Percentiles rank a stretch among this genome's conserved stretches.
These are phyloP conservation scores for Magnaporthiopsis rhizophila DNA, from an alignment of 2,329 filamentous ascomycete genomes.

Conservation along the genomic window DNA sequence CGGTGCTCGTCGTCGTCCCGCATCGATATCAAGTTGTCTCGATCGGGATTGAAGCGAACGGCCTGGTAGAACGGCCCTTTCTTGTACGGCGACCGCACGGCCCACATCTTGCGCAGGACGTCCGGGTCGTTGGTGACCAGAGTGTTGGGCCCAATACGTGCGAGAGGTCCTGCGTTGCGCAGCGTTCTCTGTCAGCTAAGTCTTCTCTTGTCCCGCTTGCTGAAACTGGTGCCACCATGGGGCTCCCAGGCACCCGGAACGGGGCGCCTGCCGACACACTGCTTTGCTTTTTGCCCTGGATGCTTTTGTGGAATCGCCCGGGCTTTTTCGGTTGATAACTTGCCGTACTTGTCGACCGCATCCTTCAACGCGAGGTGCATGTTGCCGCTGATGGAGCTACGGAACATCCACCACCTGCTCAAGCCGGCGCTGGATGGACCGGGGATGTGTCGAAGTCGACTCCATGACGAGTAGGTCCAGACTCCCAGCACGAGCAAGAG, in stretches of 20 bases:
- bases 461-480: constrained; percentile 15
- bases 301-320: background rate
- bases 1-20: constrained; percentile 26
- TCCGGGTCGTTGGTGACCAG: constrained; percentile 20
- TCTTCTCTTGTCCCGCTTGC: background rate
- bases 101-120: constrained; percentile 22
- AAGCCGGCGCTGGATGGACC: constrained; percentile 17
- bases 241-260: background rate
- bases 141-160: constrained; percentile 20
- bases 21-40: constrained; percentile 28
- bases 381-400: constrained; percentile 18
- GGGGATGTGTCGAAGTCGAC: constrained; percentile 19
- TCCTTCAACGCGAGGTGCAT: constrained; percentile 19
- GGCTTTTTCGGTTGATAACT: constrained; percentile 7
- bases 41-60: constrained; percentile 26
- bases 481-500: constrained; percentile 9
- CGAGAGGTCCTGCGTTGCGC: constrained; percentile 15
- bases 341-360: constrained; percentile 18
- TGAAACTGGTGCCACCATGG: constrained; percentile 5
- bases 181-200: background rate
- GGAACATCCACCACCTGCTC: constrained; percentile 22
- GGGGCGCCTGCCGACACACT: background rate
- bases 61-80: constrained; percentile 29
- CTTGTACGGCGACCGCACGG: constrained; percentile 27
- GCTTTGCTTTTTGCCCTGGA: background rate